A percentile compares a stretch with the other conserved stretches of the same genome.
Conservation (phyloP, 768 basidiomycete species). For the Grammothele lineata region DNA sequence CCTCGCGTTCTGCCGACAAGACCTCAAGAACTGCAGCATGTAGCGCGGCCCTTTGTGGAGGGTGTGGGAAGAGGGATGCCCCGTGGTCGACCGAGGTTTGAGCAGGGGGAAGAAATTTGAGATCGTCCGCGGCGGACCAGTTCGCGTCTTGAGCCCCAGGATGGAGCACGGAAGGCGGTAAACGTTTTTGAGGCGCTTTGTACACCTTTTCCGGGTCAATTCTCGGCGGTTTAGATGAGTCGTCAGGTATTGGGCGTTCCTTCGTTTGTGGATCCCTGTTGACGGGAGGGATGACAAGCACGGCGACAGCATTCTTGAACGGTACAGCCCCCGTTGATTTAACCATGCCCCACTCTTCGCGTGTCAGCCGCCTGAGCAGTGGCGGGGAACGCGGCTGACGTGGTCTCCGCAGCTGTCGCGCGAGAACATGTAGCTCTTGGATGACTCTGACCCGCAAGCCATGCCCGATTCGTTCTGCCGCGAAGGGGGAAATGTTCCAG, state of each 20-base stretch:
- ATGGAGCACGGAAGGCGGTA: conserved; percentile 27
- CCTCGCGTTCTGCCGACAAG: conserved; percentile 41
- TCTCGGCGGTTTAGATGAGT: conserved; percentile 2
- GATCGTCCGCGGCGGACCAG: conserved; percentile 1
- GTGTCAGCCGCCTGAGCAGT: conserved; percentile 61
- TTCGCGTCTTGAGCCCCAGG: conserved; percentile 14
- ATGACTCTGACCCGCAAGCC: conserved; percentile 68
- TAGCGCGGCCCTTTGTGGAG: conserved; percentile 56
- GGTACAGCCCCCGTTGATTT: conserved; percentile 44
- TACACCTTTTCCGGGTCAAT: conserved; percentile 1
- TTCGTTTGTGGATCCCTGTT: conserved; percentile 49
- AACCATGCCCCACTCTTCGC: conserved; percentile 51
- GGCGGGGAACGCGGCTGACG: conserved; percentile 20
- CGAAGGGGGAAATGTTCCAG: no score
- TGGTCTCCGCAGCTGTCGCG: conserved; percentile 34
- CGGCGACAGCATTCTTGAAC: conserved; percentile 53
- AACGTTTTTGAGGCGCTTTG: background rate
- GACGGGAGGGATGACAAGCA: conserved; percentile 65
- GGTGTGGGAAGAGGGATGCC: conserved; percentile 56
- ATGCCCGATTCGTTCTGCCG: conserved; percentile 60
- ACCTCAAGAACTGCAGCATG: conserved; percentile 44
- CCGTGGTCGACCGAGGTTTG: conserved; percentile 69
- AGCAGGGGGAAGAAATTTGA: conserved; percentile 27
- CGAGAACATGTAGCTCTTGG: conserved; percentile 68
- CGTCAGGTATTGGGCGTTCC: conserved; percentile 30